Evolutionary conservation across 805 yeast species (phyloP), one percentile per base, ranked within the genome.

Genomic region (Saccharomycopsis fibuligera): DNA sequence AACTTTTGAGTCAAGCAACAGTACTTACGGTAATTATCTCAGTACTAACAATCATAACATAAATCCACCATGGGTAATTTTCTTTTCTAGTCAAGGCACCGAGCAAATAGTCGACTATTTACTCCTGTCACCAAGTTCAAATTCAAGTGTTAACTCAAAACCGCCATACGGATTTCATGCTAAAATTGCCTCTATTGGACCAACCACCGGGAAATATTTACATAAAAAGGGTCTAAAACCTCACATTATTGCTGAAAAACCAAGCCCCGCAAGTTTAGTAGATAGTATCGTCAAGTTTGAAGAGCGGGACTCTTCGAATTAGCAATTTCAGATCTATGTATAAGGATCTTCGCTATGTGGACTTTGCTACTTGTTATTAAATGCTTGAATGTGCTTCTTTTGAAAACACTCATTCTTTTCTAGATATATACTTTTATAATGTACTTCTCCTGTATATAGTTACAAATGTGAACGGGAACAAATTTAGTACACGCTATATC

Each of bases 21-120:
- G 31, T 24, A 10, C 2, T 38, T 23, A 19, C n/a, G 24, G 9
- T 27, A 17, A 41, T 12, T n/a, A 8, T 8, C 21, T 17, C 6
- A 25, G 9, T 14, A 25, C 17, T 17, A 41, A 17, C 17, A 27
- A 12, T 27, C 68, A 68, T 47, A n/a, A n/a, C n/a, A n/a, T n/a
- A n/a, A n/a, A n/a, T n/a, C n/a, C n/a, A n/a, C n/a, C n/a, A n/a
- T 88, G 96, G 96, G 67, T 89, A 4, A 83, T 90, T 0, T 83
- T 91, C 52, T 91, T 90, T 64, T 86, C 96, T 54, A 95, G 96
- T 0, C 95, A 93, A 57, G 96, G 96, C 0, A 83, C 95, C 0
- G 75, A 74, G 25, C 69, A 64, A 1, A 81, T 89, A 10, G 75
- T 86, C 3, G 64, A 73, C 8, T 70, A 72, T 52, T 48, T 78